Base-by-base conservation (phyloP, 257 asterid species). In the Perilla frutescens region DNA sequence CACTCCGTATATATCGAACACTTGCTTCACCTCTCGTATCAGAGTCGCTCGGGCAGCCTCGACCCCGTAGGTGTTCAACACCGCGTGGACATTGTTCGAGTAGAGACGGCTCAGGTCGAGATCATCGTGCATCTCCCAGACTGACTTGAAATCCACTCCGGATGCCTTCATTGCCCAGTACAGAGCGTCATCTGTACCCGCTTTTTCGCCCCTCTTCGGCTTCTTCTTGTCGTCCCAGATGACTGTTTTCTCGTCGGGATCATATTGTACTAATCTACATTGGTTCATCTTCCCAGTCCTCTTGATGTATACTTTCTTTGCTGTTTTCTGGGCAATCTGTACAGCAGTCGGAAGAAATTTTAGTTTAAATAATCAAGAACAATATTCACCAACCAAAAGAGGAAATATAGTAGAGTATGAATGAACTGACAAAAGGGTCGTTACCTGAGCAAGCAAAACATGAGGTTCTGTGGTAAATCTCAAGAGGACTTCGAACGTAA, bases 91-190 rank as follows among this genome's bases (percentile, higher is more conserved):
- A 50, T 88, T 89, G 64, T 95, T 95, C 7, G 96, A 90, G 71
- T 95, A 95, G 56, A 95, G 72, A 48, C 97, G 87, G 4, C 36
- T 85, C 1, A 84, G 77, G 62, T 95, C 97, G n/a, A 95, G 88
- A 64, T 84, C 87, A 2, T 83, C 96, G 15, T 82, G 81, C 96
- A 90, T 76, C 64, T 90, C 91, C 96, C 96, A 95, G 32, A 95
- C 78, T 4, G 98, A 75, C 70, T 66, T 57, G 57, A 92, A 89
- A 81, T 95, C 93, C 4, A 79, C 79, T 15, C 99, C 99, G 0
- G 96, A 89, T 3, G 96, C 98, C 82, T 90, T 92, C 68, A 95
- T 66, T 40, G 97, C 97, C 97, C 98, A 92, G 63, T 90, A 89
- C 59, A 76, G 67, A 4, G 66, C n/a, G 36, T 85, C 88, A 1